Evolutionary conservation across 139 green algal genomes (phyloP).

Genomic region (Closterium sp.): DNA sequence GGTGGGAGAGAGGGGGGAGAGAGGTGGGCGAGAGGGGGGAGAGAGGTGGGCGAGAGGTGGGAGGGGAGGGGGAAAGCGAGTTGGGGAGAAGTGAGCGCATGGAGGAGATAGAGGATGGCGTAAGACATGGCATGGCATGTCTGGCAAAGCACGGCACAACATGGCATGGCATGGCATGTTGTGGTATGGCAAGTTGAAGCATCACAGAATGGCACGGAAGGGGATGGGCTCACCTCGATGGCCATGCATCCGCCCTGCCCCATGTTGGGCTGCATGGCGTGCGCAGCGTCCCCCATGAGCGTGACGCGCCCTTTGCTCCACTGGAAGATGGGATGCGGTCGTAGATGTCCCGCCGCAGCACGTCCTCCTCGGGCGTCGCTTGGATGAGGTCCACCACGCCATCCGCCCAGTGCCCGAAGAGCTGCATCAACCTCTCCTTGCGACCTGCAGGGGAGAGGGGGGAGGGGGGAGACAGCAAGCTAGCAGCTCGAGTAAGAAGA

Average conservation of each 20-base stretch:
- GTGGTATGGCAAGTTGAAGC: no score
- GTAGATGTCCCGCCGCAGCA: conserved; percentile 95
- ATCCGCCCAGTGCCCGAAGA: conserved; percentile 86
- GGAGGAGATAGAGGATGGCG: no score
- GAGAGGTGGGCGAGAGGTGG: no score
- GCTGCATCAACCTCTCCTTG: conserved; percentile 73
- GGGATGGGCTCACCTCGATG: conserved; percentile 70
- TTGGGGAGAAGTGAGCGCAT: no score
- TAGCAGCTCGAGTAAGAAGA: not conserved
- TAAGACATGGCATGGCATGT: no score
- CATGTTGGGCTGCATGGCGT: conserved; percentile 99
- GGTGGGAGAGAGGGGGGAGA: no score
- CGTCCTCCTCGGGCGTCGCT: conserved; percentile 83
- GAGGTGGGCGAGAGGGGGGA: no score
- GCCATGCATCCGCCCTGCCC: conserved; percentile 86
- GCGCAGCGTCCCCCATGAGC: conserved; percentile 90
- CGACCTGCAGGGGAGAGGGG: conserved; percentile 54
- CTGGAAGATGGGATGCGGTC: conserved; percentile 73
- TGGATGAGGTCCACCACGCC: conserved; percentile 55
- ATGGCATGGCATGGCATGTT: no score
- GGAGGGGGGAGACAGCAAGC: conserved; percentile 49
- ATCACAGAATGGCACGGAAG: no score
- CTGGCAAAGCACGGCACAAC: no score
- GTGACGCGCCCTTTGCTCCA: conserved; percentile 84
- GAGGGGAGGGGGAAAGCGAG: no score